Percentiles rank a stretch among this genome's conserved stretches.
Conservation (phyloP, 2,329 filamentous ascomycete species). For the Hymenoscyphus fructigenus region DNA sequence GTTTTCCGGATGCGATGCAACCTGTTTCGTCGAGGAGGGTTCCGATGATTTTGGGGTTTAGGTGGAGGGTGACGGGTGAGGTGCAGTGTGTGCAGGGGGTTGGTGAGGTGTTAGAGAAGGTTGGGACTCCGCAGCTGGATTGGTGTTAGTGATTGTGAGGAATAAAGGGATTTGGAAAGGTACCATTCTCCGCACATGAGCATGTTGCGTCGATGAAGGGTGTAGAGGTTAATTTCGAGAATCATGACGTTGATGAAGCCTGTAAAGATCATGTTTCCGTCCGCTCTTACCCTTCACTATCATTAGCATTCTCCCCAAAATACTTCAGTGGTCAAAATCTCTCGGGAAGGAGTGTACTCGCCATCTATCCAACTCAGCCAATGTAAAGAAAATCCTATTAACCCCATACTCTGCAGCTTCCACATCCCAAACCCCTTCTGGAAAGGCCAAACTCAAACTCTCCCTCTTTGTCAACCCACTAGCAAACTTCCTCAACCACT, state of each 20-base stretch:
- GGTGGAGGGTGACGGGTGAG: constrained; percentile 31
- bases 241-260: constrained; percentile 40
- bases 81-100: constrained; percentile 43
- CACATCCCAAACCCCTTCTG: constrained; percentile 41
- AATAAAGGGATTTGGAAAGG: neutral
- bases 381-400: constrained; percentile 40
- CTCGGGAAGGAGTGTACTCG: constrained; percentile 15
- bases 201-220: constrained; percentile 32
- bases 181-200: constrained; percentile 46
- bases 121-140: constrained; percentile 50
- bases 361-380: constrained; percentile 46
- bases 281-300: constrained; percentile 35
- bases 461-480: constrained; percentile 48
- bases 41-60: constrained; percentile 45
- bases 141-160: constrained; percentile 4
- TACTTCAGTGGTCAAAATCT: neutral
- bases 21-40: constrained; percentile 55
- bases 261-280: constrained; percentile 38
- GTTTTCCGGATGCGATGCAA: constrained; percentile 48
- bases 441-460: constrained; percentile 50
- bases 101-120: constrained; percentile 50
- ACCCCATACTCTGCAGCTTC: constrained; percentile 37
- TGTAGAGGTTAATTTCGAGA: constrained; percentile 32
- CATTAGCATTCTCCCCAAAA: neutral
- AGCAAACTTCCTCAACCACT: constrained; percentile 52